phyloP scores from a whole-genome alignment of 768 basidiomycete species.

The Suillus placidus region DNA sequence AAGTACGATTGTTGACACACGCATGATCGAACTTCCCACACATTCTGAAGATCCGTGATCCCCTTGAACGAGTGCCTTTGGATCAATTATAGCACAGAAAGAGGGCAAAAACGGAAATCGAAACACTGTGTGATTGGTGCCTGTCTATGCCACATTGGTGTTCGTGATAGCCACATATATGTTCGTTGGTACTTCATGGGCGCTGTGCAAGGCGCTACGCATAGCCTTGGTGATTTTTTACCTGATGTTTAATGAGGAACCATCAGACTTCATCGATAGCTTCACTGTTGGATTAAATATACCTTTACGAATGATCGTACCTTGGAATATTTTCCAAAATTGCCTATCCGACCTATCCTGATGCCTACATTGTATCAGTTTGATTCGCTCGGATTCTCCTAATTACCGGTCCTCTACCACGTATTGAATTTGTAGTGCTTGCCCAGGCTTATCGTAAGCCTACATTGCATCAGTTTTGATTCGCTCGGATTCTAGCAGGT shows the following conservation, averaged over 20 bases:
- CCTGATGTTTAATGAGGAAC: background rate
- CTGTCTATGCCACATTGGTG: too few relatives aligned
- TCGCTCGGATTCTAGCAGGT: background rate
- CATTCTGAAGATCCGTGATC: background rate
- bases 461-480: background rate
- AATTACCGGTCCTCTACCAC: background rate
- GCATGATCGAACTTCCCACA: background rate
- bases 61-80: background rate
- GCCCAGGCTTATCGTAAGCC: background rate
- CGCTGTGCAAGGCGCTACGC: background rate
- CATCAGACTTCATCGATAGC: background rate
- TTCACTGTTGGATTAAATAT: background rate
- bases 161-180: background rate
- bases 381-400: background rate
- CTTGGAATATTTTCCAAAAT: background rate
- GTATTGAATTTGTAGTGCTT: background rate
- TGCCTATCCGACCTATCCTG: background rate
- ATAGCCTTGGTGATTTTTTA: background rate
- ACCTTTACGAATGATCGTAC: background rate
- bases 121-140: background rate
- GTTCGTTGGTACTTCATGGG: background rate
- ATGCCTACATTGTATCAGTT: background rate
- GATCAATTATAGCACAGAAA: background rate
- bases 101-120: background rate
- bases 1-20: background rate